Percentiles rank a stretch among this genome's conserved stretches.
phyloP scores from a whole-genome alignment of 2,329 filamentous ascomycete species.

The Penicillium sp. region DNA sequence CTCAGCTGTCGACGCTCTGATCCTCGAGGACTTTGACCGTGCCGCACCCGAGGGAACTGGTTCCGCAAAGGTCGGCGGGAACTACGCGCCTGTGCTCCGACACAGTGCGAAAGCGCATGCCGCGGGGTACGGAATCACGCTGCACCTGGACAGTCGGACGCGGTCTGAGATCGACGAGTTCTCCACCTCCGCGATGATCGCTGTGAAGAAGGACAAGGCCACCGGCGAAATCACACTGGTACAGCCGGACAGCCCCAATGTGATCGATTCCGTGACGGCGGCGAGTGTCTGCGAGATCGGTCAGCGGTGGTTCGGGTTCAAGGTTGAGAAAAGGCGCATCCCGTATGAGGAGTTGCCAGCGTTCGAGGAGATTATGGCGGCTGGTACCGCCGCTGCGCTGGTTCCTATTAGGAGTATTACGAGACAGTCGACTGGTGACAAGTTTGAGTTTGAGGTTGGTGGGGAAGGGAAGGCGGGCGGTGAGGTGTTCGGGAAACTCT shows the following conservation, averaged over 20 bases:
- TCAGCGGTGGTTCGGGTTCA: slow-evolving; percentile 74
- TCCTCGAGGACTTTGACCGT: slow-evolving; percentile 92
- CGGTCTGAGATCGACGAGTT: slow-evolving; percentile 93
- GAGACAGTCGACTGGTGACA: slow-evolving; percentile 63
- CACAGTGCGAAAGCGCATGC: slow-evolving; percentile 81
- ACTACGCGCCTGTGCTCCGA: slow-evolving; percentile 89
- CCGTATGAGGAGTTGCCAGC: slow-evolving; percentile 64
- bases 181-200: slow-evolving; percentile 91
- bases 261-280: slow-evolving; percentile 86
- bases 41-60: slow-evolving; percentile 90
- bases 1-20: slow-evolving; percentile 82
- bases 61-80: slow-evolving; percentile 91
- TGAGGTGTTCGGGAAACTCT: slow-evolving; percentile 71
- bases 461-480: slow-evolving; percentile 57
- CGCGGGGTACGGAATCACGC: slow-evolving; percentile 88
- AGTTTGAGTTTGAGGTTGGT: slow-evolving; percentile 58
- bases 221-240: slow-evolving; percentile 69
- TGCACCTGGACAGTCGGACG: slow-evolving; percentile 86
- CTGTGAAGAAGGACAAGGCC: slow-evolving; percentile 65
- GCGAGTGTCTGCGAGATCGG: slow-evolving; percentile 79
- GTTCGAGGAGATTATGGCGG: slow-evolving; percentile 84
- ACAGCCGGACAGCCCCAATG: slow-evolving; percentile 84
- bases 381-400: slow-evolving; percentile 87
- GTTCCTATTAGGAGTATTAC: slow-evolving; percentile 93
- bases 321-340: slow-evolving; percentile 73